phyloP scores from a whole-genome alignment of 2,329 filamentous ascomycete genomes.

The Penicillium sp. region DNA sequence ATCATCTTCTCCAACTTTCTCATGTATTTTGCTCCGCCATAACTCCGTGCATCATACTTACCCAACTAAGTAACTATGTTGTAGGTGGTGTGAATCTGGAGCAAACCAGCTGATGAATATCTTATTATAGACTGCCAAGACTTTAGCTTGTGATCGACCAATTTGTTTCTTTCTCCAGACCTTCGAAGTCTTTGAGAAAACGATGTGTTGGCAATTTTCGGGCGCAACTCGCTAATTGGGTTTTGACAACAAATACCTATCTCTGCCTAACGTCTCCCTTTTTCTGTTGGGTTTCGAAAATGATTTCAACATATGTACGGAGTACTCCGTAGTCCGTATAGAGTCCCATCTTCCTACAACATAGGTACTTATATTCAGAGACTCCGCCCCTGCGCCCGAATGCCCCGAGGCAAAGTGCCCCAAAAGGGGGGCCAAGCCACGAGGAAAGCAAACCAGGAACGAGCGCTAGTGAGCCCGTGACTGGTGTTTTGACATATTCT shows the following conservation, averaged over 20 bases:
- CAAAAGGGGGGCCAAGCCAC: constrained; percentile 1
- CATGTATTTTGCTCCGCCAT: too few species aligned
- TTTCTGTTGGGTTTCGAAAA: too few species aligned
- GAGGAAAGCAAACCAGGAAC: not conserved
- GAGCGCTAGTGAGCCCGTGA: not conserved
- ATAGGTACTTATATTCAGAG: not conserved
- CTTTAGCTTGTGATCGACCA: not conserved
- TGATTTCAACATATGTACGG: too few species aligned
- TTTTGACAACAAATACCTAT: not conserved
- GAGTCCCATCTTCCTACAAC: too few species aligned
- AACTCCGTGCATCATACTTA: too few species aligned
- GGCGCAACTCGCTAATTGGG: not conserved
- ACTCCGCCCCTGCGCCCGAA: not conserved
- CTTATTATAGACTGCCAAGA: constrained; percentile 2
- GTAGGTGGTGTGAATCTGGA: not conserved
- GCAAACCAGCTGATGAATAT: not conserved
- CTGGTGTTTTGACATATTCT: not conserved
- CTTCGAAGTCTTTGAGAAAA: not conserved
- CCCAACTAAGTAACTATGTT: too few species aligned
- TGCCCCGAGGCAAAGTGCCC: not conserved
- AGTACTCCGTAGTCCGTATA: too few species aligned
- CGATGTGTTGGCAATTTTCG: constrained; percentile 10
- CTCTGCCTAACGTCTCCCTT: not conserved
- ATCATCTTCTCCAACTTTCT: too few species aligned
- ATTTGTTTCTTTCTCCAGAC: not conserved